A percentile compares a stretch with the other conserved stretches of the same genome.
phyloP scores from a whole-genome alignment of 139 green algal genomes.

The Astrephomene gubernaculifera region DNA sequence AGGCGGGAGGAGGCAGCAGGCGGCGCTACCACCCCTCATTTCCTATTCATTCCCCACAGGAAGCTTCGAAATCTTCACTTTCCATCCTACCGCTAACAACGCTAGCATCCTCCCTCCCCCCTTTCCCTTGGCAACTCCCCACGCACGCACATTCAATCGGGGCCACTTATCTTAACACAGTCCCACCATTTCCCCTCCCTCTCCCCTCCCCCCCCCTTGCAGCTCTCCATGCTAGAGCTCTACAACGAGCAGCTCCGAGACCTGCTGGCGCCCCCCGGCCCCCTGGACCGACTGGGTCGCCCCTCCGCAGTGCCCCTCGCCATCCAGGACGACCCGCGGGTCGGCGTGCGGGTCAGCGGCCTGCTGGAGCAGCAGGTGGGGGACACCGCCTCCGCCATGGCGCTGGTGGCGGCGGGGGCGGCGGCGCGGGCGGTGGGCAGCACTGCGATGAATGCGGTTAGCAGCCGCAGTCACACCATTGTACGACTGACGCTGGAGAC shows the following conservation, averaged over 20 bases:
- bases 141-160: too few species aligned
- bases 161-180: too few species aligned
- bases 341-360: conserved; percentile 11
- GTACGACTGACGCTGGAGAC: conserved; percentile 52
- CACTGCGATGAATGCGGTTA: conserved; percentile 60
- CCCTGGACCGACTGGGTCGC: not conserved
- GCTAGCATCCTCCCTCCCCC: too few species aligned
- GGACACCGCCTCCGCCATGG: conserved; percentile 22
- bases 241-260: conserved; percentile 79
- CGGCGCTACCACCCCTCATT: too few species aligned
- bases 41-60: too few species aligned
- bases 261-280: conserved; percentile 36
- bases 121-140: too few species aligned
- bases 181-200: too few species aligned
- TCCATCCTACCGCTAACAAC: too few species aligned
- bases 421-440: conserved; percentile 21
- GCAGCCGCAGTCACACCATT: conserved; percentile 64
- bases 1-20: too few species aligned
- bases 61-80: too few species aligned
- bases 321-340: conserved; percentile 31
- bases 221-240: conserved; percentile 76
- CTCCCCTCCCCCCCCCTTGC: conserved; percentile 7
- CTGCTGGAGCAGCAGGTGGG: conserved; percentile 5
- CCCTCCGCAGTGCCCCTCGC: not conserved
- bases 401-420: conserved; percentile 26